These are phyloP conservation scores for Coemansia sp. DNA, from an alignment of 192 early-diverging fungal genomes.

Conservation along the genomic window DNA sequence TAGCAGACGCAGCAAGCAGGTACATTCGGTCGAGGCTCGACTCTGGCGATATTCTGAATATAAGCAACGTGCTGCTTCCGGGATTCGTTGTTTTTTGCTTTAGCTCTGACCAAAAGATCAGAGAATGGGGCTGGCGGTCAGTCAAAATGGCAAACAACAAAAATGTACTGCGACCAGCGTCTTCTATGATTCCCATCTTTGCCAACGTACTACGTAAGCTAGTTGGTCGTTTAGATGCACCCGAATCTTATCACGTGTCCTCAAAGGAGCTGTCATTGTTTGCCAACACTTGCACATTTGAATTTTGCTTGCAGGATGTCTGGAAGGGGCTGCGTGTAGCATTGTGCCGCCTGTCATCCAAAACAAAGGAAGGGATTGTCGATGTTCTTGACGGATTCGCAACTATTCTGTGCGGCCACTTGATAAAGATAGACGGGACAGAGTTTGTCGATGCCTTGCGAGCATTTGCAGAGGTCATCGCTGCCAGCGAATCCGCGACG, in stretches of 20 bases:
- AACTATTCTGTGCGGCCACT: slow-evolving; percentile 18
- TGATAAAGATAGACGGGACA: slow-evolving; percentile 13
- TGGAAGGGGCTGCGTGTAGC: slow-evolving; percentile 37
- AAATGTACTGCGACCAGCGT: not conserved
- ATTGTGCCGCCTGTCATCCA: slow-evolving; percentile 21
- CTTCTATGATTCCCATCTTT: slow-evolving; percentile 12
- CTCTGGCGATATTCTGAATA: slow-evolving; percentile 16
- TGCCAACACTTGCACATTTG: slow-evolving; percentile 12
- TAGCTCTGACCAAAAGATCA: slow-evolving; percentile 9
- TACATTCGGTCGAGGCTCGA: slow-evolving; percentile 18
- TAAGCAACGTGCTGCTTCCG: slow-evolving; percentile 27
- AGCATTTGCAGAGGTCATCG: slow-evolving; percentile 29
- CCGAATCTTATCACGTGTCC: not conserved
- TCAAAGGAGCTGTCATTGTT: not conserved
- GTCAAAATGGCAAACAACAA: slow-evolving; percentile 29
- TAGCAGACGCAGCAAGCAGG: slow-evolving; percentile 12
- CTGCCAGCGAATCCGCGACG: slow-evolving; percentile 7
- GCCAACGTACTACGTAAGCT: slow-evolving; percentile 19
- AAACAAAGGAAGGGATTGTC: slow-evolving; percentile 21
- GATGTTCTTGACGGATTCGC: slow-evolving; percentile 20
- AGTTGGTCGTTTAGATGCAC: not conserved
- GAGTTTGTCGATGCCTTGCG: slow-evolving; percentile 41
- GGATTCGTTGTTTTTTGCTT: slow-evolving; percentile 34
- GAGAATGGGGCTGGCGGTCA: slow-evolving; percentile 33
- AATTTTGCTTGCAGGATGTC: slow-evolving; percentile 23